These are phyloP conservation scores for Pseudisothecium myosuroides DNA, from an alignment of 225 moss, liverwort and hornwort genomes.

Conservation along the genomic window DNA sequence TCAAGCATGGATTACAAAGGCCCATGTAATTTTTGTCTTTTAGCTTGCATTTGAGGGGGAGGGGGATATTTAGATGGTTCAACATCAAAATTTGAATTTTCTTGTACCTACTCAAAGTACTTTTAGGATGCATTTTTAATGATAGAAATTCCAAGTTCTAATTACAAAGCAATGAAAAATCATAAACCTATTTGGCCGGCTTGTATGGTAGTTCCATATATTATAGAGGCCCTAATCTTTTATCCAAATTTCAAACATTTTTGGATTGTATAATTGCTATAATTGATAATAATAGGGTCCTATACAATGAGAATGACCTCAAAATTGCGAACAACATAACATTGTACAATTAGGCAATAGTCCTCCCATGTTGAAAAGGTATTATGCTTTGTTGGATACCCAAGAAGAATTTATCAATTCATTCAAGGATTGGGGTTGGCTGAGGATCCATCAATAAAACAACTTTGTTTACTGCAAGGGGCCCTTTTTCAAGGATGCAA, in stretches of 20 bases:
- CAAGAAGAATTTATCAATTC: accelerated
- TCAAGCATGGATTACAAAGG: not conserved
- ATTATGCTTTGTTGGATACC: not conserved
- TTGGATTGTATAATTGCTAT: not conserved
- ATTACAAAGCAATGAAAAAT: not conserved
- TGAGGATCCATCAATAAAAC: not conserved
- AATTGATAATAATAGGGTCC: not conserved
- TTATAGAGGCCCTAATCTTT: not conserved
- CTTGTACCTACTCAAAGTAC: not conserved
- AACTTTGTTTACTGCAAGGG: not conserved
- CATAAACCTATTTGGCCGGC: too few species aligned
- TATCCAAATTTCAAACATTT: too few species aligned
- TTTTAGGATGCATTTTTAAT: not conserved
- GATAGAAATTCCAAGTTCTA: not conserved
- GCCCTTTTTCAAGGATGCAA: not conserved
- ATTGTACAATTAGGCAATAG: not conserved
- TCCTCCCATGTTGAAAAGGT: not conserved
- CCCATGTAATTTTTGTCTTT: not conserved
- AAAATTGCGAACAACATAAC: not conserved
- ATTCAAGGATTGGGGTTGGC: not conserved
- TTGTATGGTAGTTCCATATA: accelerated
- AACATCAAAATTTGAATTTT: not conserved
- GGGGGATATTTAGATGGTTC: not conserved
- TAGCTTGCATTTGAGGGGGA: not conserved
- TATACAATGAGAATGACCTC: not conserved